phyloP scores from a whole-genome alignment of 495 filamentous ascomycete genomes.

The Annulohypoxylon bovei region DNA sequence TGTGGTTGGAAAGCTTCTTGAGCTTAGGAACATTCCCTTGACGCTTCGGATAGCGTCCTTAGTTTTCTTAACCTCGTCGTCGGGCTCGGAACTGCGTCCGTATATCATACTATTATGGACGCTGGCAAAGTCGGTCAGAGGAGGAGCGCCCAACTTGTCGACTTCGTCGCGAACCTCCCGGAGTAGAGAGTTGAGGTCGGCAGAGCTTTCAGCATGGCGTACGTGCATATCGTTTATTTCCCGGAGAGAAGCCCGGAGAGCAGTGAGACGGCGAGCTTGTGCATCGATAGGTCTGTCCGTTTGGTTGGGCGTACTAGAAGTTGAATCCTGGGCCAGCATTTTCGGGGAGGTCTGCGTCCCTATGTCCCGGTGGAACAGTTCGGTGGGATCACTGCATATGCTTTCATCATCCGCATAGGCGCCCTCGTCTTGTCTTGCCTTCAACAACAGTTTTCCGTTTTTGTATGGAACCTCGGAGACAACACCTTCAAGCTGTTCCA shows the following conservation, averaged over 20 bases:
- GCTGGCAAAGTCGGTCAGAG: conserved; percentile 40
- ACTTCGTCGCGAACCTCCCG: conserved; percentile 60
- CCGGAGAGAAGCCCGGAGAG: conserved; percentile 59
- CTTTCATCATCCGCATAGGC: conserved; percentile 50
- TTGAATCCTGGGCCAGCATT: conserved; percentile 47
- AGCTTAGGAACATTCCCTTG: conserved; percentile 91
- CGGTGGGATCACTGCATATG: conserved; percentile 71
- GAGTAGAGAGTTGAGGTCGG: conserved; percentile 54
- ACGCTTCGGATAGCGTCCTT: conserved; percentile 88
- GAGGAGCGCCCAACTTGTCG: conserved; percentile 53
- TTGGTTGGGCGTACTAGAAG: conserved; percentile 50
- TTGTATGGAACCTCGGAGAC: conserved; percentile 67
- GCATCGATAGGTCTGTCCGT: conserved; percentile 53
- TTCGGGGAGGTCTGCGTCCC: conserved; percentile 82
- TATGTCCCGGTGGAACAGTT: conserved; percentile 90
- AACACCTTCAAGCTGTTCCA: conserved; percentile 74
- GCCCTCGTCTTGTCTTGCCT: conserved; percentile 21
- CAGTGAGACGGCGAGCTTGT: conserved; percentile 47
- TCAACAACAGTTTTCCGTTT: conserved; percentile 30
- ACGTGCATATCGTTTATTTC: conserved; percentile 61
- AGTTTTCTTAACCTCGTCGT: conserved; percentile 81
- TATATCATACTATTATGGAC: conserved; percentile 52
- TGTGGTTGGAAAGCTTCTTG: conserved; percentile 67
- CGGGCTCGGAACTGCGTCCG: conserved; percentile 61
- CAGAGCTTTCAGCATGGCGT: conserved; percentile 48